Evolutionary conservation across 306 rosid species (phyloP).

Genomic region (Chamaecrista fasciculata): DNA sequence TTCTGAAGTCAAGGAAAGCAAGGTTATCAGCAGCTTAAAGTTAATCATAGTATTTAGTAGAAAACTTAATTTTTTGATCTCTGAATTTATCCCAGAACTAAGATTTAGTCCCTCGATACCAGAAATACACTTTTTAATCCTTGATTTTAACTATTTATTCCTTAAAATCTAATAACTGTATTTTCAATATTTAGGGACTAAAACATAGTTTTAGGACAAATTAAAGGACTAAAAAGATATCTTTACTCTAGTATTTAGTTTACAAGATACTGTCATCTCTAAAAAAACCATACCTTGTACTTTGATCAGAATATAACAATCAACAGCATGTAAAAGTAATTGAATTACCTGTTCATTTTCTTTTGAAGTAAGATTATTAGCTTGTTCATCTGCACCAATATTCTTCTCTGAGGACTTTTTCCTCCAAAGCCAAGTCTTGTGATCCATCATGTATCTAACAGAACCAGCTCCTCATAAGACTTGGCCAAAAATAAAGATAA

Average conservation of each 20-base stretch:
- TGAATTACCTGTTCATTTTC: constrained; percentile 66
- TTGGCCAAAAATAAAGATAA: constrained; percentile 6
- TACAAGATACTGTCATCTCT: background rate
- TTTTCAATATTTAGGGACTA: no score
- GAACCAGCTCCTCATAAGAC: background rate
- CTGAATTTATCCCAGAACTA: no score
- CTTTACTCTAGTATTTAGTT: no score
- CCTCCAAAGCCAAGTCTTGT: constrained; percentile 79
- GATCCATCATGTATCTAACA: constrained; percentile 51
- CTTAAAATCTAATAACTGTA: no score
- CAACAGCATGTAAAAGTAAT: background rate
- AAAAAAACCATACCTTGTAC: background rate
- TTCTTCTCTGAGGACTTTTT: constrained; percentile 76
- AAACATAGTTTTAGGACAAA: no score
- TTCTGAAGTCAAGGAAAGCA: background rate
- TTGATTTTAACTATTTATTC: no score
- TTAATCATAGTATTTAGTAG: constrained; percentile 3
- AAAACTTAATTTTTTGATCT: no score
- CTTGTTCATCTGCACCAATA: constrained; percentile 40
- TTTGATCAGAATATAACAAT: constrained; percentile 12
- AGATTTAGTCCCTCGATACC: no score
- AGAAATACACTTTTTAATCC: no score
- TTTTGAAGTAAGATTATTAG: constrained; percentile 34
- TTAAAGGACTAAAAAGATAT: no score
- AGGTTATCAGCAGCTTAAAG: constrained; percentile 5